Evolutionary conservation across 257 asterid species (phyloP).

Genomic region (Thymus mandschuricus): DNA sequence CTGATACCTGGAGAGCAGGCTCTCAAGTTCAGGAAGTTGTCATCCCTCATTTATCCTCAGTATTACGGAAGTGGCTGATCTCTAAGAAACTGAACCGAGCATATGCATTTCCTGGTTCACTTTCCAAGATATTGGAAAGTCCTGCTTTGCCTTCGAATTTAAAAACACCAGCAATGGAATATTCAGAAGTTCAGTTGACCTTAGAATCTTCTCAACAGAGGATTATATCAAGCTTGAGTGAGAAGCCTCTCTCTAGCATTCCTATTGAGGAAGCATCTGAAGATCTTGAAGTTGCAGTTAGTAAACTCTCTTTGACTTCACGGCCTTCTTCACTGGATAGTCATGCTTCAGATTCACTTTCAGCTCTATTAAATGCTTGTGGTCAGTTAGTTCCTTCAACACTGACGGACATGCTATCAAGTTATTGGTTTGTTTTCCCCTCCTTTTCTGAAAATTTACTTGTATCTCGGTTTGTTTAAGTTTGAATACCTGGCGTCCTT

Average conservation of each 20-base stretch:
- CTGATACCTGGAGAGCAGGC: constrained; percentile 71
- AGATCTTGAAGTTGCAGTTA: constrained; percentile 63
- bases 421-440: constrained; percentile 66
- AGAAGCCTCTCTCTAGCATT: constrained; percentile 41
- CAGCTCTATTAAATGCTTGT: constrained; percentile 86
- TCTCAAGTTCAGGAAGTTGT: constrained; percentile 42
- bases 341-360: constrained; percentile 64
- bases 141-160: constrained; percentile 45
- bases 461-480: constrained; percentile 13
- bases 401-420: constrained; percentile 52
- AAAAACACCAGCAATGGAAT: constrained; percentile 42
- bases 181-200: constrained; percentile 38
- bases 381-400: constrained; percentile 79
- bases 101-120: constrained; percentile 63
- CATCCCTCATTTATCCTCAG: constrained; percentile 74
- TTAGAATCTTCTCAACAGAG: constrained; percentile 40
- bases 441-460: not conserved
- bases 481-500: not conserved
- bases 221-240: constrained; percentile 41
- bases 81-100: constrained; percentile 54
- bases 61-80: constrained; percentile 74
- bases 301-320: constrained; percentile 74
- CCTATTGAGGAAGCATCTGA: constrained; percentile 48
- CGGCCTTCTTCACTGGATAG: constrained; percentile 54
- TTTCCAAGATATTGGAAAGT: constrained; percentile 79